Conservation (phyloP, 768 basidiomycete species). For the Xerocomus brunneocitrinus region DNA sequence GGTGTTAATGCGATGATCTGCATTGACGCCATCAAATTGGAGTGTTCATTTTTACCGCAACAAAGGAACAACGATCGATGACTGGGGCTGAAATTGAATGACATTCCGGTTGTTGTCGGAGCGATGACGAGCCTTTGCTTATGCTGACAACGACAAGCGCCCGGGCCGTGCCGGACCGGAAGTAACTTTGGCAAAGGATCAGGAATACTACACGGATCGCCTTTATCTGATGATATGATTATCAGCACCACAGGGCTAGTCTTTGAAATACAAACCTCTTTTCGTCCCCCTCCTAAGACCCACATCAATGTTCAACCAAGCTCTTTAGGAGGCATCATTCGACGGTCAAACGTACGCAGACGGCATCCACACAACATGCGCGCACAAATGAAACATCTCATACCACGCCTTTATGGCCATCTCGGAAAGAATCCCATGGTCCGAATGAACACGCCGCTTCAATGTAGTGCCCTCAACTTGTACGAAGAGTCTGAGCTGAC, state of each 20-base stretch:
- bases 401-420: neutral
- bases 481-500: too few species aligned
- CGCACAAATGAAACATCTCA: neutral
- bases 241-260: neutral
- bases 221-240: neutral
- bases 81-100: neutral
- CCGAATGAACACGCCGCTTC: neutral
- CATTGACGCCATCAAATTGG: neutral
- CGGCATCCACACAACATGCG: neutral
- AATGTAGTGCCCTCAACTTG: too few species aligned
- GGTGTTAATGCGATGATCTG: neutral
- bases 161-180: neutral
- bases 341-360: neutral
- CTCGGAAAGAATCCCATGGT: neutral
- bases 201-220: too few species aligned
- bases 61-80: neutral
- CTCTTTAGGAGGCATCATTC: neutral
- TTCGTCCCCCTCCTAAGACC: too few species aligned
- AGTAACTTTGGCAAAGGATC: too few species aligned
- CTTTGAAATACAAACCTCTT: too few species aligned
- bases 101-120: neutral
- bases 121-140: neutral
- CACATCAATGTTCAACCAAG: too few species aligned
- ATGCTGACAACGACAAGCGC: neutral
- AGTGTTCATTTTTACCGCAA: neutral